Evolutionary conservation across 306 rosid species (phyloP).

Genomic region (Cicer yamashitae): DNA sequence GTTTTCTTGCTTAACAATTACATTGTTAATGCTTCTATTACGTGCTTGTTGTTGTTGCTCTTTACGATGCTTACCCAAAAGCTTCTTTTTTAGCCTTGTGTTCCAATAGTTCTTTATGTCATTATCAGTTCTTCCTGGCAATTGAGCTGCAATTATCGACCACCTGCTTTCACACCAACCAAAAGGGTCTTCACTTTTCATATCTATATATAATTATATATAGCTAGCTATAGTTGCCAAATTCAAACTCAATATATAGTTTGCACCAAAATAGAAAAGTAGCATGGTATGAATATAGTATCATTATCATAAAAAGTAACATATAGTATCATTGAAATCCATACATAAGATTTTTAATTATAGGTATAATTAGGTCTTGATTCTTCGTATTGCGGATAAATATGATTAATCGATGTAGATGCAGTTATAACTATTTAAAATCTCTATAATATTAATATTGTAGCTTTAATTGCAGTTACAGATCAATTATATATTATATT

Average conservation of each 20-base stretch:
- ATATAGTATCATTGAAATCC: not conserved
- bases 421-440: no score
- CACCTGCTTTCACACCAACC: conserved; percentile 55
- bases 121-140: conserved; percentile 91
- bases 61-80: conserved; percentile 78
- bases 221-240: not conserved
- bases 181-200: conserved; percentile 4
- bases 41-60: conserved; percentile 59
- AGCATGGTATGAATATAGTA: not conserved
- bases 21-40: conserved; percentile 37
- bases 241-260: not conserved
- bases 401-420: no score
- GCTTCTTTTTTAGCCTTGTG: conserved; percentile 90
- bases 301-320: not conserved
- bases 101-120: conserved; percentile 99
- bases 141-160: conserved; percentile 96
- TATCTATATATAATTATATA: not conserved
- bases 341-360: not conserved
- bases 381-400: no score
- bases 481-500: no score
- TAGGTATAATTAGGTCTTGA: no score
- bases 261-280: conserved; percentile 23
- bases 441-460: not conserved
- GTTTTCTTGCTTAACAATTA: conserved; percentile 48
- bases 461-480: not conserved